These are phyloP conservation scores for Thielaviopsis musarum DNA, from an alignment of 2,329 filamentous ascomycete species.

Conservation along the genomic window DNA sequence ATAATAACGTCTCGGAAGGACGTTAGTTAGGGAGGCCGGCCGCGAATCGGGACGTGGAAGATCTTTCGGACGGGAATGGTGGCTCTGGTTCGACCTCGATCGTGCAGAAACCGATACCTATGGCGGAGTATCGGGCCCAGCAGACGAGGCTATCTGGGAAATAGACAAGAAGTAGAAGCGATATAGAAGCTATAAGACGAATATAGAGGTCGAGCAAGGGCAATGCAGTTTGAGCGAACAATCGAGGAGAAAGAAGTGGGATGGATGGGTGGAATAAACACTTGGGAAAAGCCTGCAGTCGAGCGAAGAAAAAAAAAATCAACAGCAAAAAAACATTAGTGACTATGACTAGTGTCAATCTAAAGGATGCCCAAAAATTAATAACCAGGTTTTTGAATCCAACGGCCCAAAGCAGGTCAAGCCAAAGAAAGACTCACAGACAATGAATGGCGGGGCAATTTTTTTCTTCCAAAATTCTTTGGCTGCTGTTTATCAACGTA, in stretches of 20 bases:
- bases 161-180: conserved; percentile 13
- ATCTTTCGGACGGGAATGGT: conserved; percentile 78
- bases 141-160: conserved; percentile 30
- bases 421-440: neutral
- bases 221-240: no score
- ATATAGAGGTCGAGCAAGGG: no score
- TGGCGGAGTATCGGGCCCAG: conserved; percentile 68
- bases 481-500: no score
- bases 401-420: neutral
- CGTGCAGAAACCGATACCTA: conserved; percentile 70
- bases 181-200: no score
- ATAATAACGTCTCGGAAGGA: conserved; percentile 45
- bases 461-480: neutral
- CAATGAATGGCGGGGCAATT: neutral
- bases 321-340: no score
- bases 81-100: conserved; percentile 47
- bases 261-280: no score
- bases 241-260: no score
- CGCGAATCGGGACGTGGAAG: conserved; percentile 67
- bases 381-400: no score
- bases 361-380: no score
- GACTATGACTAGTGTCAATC: no score
- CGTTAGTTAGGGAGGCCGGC: conserved; percentile 73
- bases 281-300: no score
- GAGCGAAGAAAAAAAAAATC: no score